A percentile compares a stretch with the other conserved stretches of the same genome.
phyloP scores from a whole-genome alignment of 148 eudicot genomes.

The Chenopodium album region DNA sequence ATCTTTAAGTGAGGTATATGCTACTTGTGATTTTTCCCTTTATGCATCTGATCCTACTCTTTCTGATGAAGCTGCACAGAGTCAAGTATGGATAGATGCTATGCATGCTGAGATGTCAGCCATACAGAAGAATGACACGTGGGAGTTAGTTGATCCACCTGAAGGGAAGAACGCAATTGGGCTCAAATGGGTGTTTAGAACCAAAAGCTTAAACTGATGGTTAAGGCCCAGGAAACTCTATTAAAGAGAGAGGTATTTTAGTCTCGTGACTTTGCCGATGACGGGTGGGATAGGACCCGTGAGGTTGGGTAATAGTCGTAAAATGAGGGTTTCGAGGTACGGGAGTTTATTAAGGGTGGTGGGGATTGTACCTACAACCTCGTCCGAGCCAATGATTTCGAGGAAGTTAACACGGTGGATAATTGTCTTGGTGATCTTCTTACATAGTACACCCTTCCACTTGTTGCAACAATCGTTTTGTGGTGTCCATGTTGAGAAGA shows the following conservation, averaged over 20 bases:
- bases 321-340: slow-evolving; percentile 33
- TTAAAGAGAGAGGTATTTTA: slow-evolving; percentile 20
- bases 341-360: slow-evolving; percentile 38
- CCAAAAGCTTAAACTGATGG: no score
- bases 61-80: neutral
- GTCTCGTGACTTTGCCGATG: slow-evolving; percentile 36
- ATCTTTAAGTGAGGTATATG: neutral
- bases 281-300: slow-evolving; percentile 43
- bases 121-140: no score
- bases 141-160: no score
- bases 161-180: no score
- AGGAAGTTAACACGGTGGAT: slow-evolving; percentile 40
- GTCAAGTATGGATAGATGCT: neutral
- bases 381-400: slow-evolving; percentile 16
- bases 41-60: neutral
- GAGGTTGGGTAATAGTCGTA: slow-evolving; percentile 38
- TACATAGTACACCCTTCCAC: slow-evolving; percentile 42
- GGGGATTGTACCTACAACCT: slow-evolving; percentile 41
- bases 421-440: slow-evolving; percentile 25
- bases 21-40: neutral
- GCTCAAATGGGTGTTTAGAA: no score
- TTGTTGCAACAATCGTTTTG: slow-evolving; percentile 38
- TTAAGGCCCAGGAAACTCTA: no score
- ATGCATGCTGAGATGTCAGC: no score
- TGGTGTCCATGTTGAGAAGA: slow-evolving; percentile 40